Base-by-base conservation (phyloP, 1,284 basidiomycete species). In the Cryptococcus sp. region DNA sequence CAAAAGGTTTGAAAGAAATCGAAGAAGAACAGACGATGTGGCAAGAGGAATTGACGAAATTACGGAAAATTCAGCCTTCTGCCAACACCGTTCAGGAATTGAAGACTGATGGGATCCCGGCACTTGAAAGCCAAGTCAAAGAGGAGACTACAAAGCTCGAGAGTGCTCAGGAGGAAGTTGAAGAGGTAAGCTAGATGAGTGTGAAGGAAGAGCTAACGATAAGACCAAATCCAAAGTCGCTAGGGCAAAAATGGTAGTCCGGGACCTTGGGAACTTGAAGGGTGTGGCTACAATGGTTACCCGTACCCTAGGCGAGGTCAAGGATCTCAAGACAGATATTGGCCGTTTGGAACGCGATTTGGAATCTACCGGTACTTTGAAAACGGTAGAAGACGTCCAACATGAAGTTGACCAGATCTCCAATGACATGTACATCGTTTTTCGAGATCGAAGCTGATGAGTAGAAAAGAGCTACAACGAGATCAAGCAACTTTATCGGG, bases 361-460 rank as follows among this genome's bases (percentile, higher is more conserved):
- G 11, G 76, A 80, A 21, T 76, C 80, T 3, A 83, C 83, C 1
- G 91, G 91, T 2, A 86, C 85, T 13, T 81, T 82, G 5, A 88
- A 85, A 73, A 91, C 90, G 0, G 81, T 83, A 1, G 88, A 91
- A 45, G 90, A 92, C 47, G 85, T 96, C 2, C 87, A 94, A 68
- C 75, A 67, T 22, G 85, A 92, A 63, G 77, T 93, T 7, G 82
- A 86, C 49, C 73, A 74, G 4, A 63, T 91, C 31, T 78, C 80
- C 1, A 73, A 73, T 18, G 78, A 86, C 49, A 79, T 91, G 91
- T 94, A 59, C 63, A 85, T 74, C 4, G 36, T 16, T 16, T 41
- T 41, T 16, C 37, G 24, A n/a, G 19, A 18, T 14, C 28, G n/a
- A 24, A 19, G 45, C 45, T 53, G 36, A 53, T 44, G 11, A 34